Evolutionary conservation across 306 rosid genomes (phyloP).

Genomic region (Mucuna pruriens): DNA sequence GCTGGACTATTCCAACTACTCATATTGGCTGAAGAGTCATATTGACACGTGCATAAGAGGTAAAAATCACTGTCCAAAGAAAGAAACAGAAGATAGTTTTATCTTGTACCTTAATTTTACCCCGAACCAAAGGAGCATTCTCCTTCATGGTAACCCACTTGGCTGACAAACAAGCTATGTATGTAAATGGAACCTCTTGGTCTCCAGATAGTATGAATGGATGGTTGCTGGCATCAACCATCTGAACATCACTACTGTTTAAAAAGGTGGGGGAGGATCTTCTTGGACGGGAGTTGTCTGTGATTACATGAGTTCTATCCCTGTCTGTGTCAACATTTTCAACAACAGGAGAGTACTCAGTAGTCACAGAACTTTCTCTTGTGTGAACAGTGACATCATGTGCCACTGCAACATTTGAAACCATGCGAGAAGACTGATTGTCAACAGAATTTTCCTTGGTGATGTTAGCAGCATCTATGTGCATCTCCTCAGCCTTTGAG

Average conservation of each 20-base stretch:
- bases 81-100: conserved; percentile 17
- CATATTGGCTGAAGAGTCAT: conserved; percentile 9
- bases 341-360: conserved; percentile 33
- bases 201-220: conserved; percentile 57
- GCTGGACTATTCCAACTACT: background rate
- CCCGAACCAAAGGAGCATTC: conserved; percentile 55
- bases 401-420: conserved; percentile 39
- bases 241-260: conserved; percentile 43
- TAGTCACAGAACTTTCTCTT: conserved; percentile 17
- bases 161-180: conserved; percentile 84
- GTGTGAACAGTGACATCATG: conserved; percentile 27
- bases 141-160: conserved; percentile 71
- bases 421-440: conserved; percentile 41
- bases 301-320: conserved; percentile 23
- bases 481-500: conserved; percentile 43
- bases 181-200: conserved; percentile 75
- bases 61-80: conserved; percentile 26
- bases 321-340: conserved; percentile 39
- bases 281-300: conserved; percentile 14
- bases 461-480: conserved; percentile 37
- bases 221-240: conserved; percentile 52
- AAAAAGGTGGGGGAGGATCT: conserved; percentile 39
- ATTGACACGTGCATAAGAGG: conserved; percentile 6
- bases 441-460: conserved; percentile 40
- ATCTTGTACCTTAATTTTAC: conserved; percentile 82